phyloP scores from a whole-genome alignment of 768 basidiomycete genomes.

The Crepidotus variabilis region DNA sequence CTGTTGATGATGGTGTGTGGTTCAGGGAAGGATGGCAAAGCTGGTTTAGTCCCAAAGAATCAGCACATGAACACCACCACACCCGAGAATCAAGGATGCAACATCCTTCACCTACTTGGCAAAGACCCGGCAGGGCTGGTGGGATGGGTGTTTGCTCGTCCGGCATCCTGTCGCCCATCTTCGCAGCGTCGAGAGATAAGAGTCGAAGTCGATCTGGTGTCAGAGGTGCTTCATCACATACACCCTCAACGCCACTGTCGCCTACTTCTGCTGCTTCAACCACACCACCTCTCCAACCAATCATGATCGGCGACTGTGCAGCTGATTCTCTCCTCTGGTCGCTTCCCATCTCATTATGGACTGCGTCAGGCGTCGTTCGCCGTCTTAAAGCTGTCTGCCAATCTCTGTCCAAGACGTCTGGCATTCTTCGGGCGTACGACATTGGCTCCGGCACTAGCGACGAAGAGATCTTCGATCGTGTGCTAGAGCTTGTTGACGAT shows the following conservation, averaged over 20 bases:
- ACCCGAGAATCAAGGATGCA: slow-evolving; percentile 4
- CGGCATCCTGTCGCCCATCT: background rate
- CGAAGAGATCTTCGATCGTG: slow-evolving; percentile 62
- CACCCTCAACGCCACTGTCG: slow-evolving; percentile 8
- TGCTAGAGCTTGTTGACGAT: slow-evolving; percentile 75
- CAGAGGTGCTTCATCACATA: slow-evolving; percentile 10
- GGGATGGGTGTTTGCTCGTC: slow-evolving; percentile 8
- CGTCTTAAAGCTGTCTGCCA: slow-evolving; percentile 74
- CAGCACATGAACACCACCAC: slow-evolving; percentile 17
- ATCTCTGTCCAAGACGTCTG: slow-evolving; percentile 57
- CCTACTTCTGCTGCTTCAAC: slow-evolving; percentile 10
- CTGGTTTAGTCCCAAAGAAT: slow-evolving; percentile 29
- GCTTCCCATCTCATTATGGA: slow-evolving; percentile 58
- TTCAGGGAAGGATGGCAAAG: slow-evolving; percentile 60
- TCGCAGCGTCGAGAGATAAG: slow-evolving; percentile 1
- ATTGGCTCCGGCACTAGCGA: slow-evolving; percentile 57
- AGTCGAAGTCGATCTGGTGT: slow-evolving; percentile 20
- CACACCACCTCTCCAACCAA: slow-evolving; percentile 42
- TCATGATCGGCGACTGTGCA: slow-evolving; percentile 73
- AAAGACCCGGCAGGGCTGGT: slow-evolving; percentile 1
- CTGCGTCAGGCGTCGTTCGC: slow-evolving; percentile 53
- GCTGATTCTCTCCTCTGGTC: slow-evolving; percentile 67
- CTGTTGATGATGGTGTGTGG: slow-evolving; percentile 68
- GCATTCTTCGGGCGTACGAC: slow-evolving; percentile 67
- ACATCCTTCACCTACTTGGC: slow-evolving; percentile 11